Evolutionary conservation across 2,329 filamentous ascomycete species (phyloP).

Genomic region (Venturia nashicola): DNA sequence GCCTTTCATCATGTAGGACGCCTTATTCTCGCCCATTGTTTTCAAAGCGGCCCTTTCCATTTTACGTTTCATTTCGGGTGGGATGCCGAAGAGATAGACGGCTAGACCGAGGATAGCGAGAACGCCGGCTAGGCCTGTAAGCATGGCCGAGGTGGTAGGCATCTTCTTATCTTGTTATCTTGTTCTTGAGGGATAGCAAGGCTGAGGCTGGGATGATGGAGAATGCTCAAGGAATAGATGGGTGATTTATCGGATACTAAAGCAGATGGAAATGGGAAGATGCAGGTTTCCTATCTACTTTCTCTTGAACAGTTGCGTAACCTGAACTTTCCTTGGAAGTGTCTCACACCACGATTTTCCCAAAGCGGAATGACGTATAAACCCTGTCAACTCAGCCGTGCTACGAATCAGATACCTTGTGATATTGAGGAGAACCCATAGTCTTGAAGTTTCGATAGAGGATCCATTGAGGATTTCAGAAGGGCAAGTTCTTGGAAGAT

Average conservation of each 20-base stretch:
- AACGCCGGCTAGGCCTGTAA: conserved; percentile 20
- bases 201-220: neutral
- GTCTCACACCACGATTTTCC: neutral
- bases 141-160: conserved; percentile 7
- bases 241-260: neutral
- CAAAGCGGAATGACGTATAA: neutral
- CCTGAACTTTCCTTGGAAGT: neutral
- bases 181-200: neutral
- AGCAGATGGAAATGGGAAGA: neutral
- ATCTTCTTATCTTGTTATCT: neutral
- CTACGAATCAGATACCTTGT: neutral
- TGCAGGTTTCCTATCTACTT: neutral
- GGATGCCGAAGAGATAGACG: conserved; percentile 36
- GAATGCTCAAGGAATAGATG: too few species aligned
- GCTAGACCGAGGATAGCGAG: conserved; percentile 24
- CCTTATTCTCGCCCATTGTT: conserved; percentile 42
- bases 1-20: conserved; percentile 29
- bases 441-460: neutral
- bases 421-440: neutral
- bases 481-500: neutral
- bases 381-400: neutral
- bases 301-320: neutral
- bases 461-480: neutral
- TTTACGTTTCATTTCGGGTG: conserved; percentile 32
- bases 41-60: conserved; percentile 34